These are phyloP conservation scores for Rutstroemia sp. DNA, from an alignment of 2,329 filamentous ascomycete species.

Conservation along the genomic window DNA sequence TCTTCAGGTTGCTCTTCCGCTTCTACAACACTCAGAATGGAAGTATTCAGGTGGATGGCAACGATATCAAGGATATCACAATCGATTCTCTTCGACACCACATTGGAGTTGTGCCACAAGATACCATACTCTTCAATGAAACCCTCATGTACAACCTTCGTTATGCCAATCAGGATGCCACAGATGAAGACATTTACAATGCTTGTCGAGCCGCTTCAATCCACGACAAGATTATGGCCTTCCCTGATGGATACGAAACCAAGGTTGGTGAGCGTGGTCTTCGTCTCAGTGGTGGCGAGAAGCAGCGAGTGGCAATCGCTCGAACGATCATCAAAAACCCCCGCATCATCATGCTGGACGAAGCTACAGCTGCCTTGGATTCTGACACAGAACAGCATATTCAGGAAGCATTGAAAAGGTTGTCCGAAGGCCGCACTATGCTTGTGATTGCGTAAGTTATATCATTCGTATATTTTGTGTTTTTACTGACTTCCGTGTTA, in stretches of 20 bases:
- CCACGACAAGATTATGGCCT: constrained; percentile 83
- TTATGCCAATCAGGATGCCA: constrained; percentile 76
- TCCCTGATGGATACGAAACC: constrained; percentile 81
- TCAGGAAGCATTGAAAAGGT: constrained; percentile 72
- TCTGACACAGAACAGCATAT: constrained; percentile 92
- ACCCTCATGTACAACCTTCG: constrained; percentile 90
- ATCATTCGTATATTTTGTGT: constrained; percentile 41
- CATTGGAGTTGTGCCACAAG: constrained; percentile 95
- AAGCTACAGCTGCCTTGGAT: constrained; percentile 86
- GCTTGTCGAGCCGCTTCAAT: constrained; percentile 85
- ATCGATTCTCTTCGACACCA: constrained; percentile 88
- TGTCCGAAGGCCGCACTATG: constrained; percentile 82
- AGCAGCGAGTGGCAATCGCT: constrained; percentile 88
- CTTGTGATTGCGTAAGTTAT: constrained; percentile 78
- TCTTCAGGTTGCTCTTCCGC: constrained; percentile 91
- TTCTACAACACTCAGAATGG: constrained; percentile 86
- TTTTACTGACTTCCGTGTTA: constrained; percentile 69
- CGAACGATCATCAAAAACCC: constrained; percentile 89
- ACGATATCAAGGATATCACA: constrained; percentile 76
- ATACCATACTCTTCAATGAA: constrained; percentile 93
- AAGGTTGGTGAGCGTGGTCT: constrained; percentile 88
- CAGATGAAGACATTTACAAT: constrained; percentile 72
- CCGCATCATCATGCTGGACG: constrained; percentile 85
- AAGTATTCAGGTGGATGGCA: constrained; percentile 75
- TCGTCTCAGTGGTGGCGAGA: constrained; percentile 82